These are phyloP conservation scores for Cystobasidiopsis lactophilus DNA, from an alignment of 768 basidiomycete genomes.

Conservation along the genomic window DNA sequence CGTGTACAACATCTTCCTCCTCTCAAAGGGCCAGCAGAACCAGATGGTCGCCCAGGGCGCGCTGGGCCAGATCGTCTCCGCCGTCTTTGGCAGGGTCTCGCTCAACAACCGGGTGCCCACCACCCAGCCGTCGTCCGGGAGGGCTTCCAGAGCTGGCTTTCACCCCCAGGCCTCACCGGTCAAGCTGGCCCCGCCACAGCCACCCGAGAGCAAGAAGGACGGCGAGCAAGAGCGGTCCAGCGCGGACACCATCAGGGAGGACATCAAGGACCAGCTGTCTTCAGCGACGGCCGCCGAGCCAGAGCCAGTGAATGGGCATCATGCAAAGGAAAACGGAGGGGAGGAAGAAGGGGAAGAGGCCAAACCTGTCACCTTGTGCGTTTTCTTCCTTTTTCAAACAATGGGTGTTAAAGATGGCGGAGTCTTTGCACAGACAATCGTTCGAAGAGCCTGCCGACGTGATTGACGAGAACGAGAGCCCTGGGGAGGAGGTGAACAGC, in stretches of 20 bases:
- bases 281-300: not conserved
- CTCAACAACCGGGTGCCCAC: conserved; percentile 2
- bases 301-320: not conserved
- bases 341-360: not conserved
- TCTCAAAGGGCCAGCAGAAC: conserved; percentile 72
- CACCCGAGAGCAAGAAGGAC: not conserved
- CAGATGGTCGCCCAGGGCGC: conserved; percentile 98
- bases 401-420: too few relatives aligned
- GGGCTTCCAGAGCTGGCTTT: too few relatives aligned
- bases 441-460: not conserved
- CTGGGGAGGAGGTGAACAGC: conserved; percentile 19
- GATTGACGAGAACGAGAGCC: not conserved
- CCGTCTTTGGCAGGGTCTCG: conserved; percentile 54
- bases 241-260: not conserved
- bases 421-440: not conserved
- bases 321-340: not conserved
- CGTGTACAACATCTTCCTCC: conserved; percentile 90
- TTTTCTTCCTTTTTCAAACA: too few relatives aligned
- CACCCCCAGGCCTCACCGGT: too few relatives aligned
- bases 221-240: not conserved
- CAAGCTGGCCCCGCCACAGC: not conserved
- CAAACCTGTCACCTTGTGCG: not conserved
- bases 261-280: not conserved
- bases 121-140: conserved; percentile 7
- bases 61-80: conserved; percentile 92